Evolutionary conservation across 192 early-diverging fungal genomes (phyloP).

Genomic region (Rhizoclosmatium globosum): DNA sequence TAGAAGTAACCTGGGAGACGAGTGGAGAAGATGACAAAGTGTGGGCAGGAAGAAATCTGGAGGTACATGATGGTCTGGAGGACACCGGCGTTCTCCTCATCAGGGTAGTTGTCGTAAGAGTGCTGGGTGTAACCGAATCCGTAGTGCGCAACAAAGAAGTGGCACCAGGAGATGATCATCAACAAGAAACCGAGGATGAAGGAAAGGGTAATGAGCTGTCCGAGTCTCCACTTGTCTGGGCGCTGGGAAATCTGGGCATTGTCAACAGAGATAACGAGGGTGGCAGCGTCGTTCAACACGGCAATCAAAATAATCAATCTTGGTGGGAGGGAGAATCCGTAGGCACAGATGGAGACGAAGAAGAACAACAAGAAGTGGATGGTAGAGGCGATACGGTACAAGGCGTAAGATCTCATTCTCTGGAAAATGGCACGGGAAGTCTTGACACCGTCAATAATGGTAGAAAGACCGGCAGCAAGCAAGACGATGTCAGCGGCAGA

Average conservation of each 20-base stretch:
- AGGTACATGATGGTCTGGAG: conserved; percentile 95
- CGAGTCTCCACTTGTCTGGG: conserved; percentile 90
- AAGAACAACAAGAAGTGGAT: conserved; percentile 94
- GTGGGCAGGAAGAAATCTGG: conserved; percentile 90
- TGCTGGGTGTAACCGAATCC: conserved; percentile 50
- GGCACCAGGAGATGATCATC: conserved; percentile 72
- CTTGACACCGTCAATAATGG: conserved; percentile 93
- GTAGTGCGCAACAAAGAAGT: conserved; percentile 81
- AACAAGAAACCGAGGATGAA: conserved; percentile 82
- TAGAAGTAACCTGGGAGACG: conserved; percentile 88
- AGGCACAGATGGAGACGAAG: conserved; percentile 87
- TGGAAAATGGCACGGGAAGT: conserved; percentile 94
- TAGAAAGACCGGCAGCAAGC: conserved; percentile 88
- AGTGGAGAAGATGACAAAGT: conserved; percentile 97
- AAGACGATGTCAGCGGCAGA: conserved; percentile 97
- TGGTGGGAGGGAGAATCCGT: conserved; percentile 84
- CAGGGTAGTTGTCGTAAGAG: background rate
- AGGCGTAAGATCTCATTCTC: conserved; percentile 77
- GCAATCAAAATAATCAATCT: conserved; percentile 88
- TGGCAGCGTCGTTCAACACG: conserved; percentile 92
- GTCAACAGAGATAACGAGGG: conserved; percentile 91
- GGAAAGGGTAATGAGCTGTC: conserved; percentile 86
- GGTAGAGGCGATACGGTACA: conserved; percentile 96
- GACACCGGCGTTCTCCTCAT: conserved; percentile 42
- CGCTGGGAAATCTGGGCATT: conserved; percentile 79